Evolutionary conservation across 805 yeast genomes (phyloP), one percentile per base, ranked within the genome.

Genomic region (Metschnikowia gelsemii): DNA sequence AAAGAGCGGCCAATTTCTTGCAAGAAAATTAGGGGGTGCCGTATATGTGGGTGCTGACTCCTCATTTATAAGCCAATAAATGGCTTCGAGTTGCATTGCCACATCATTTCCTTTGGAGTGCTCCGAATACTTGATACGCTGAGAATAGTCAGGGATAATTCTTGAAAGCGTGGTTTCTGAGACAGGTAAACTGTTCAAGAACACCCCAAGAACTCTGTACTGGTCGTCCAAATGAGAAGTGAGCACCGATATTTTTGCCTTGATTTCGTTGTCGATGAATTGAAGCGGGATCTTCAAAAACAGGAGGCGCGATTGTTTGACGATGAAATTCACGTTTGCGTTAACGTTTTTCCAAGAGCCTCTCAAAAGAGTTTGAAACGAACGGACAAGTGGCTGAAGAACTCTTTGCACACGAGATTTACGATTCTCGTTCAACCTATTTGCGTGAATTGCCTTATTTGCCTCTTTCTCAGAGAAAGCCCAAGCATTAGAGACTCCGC

Each of bases 1-100:
- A 1, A 77, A 45, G 0, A 75, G 42, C 1, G 90, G 87, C 96
- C 96, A 89, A 61, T 80, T 78, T 40, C 87, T 35, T 8, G 42
- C 45, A 18, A 49, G 19, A 6, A 40, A 8, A 28, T 35, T 38
- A 2, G 55, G 55, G 2, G 55, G 54, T 7, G 52, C 32, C 8
- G 50, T 40, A 11, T 19, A 12, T 6, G 28, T 11, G 20, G 35
- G 31, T 9, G 20, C 22, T 7, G 29, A 25, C 20, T 22, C 32
- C 27, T 44, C 48, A 4, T 12, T 5, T 5, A 45, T 34, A 32
- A 40, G 35, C 8, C 12, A 8, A 24, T 49, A 31, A 17, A 49
- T 47, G 8, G 20, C 18, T 3, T 17, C 33, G 19, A 51, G 39
- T 21, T 46, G 47, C 13, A 26, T 29, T 3, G 27, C 14, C 14